These are phyloP conservation scores for Musa troglodytarum DNA, from an alignment of 176 grass and related monocot species.

Conservation along the genomic window DNA sequence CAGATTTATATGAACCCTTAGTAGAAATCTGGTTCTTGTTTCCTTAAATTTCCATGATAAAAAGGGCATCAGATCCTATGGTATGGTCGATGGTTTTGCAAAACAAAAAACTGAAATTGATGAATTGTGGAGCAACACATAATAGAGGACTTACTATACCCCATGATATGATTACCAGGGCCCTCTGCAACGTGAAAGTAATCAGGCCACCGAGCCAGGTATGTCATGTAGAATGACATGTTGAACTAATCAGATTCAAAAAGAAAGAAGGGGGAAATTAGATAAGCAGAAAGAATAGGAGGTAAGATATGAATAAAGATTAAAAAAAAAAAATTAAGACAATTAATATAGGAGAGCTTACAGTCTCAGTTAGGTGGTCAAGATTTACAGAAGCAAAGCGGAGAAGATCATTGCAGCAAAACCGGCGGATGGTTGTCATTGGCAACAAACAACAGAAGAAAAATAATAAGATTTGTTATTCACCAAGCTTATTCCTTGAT, in stretches of 20 bases:
- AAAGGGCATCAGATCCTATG: too few species aligned
- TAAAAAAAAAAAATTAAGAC: background rate
- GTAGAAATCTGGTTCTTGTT: too few species aligned
- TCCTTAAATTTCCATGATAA: too few species aligned
- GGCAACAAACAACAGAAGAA: background rate
- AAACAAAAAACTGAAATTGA: background rate
- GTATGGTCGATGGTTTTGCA: too few species aligned
- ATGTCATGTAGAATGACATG: conserved; percentile 99
- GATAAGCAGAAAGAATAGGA: background rate
- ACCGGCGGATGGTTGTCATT: conserved; percentile 94
- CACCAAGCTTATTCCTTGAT: background rate
- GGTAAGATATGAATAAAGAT: background rate
- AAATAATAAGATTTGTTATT: background rate
- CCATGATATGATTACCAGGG: conserved; percentile 75
- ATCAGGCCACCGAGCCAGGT: conserved; percentile 93
- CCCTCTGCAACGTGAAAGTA: conserved; percentile 72
- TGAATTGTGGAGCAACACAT: too few species aligned
- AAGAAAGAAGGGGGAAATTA: background rate
- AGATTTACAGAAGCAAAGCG: conserved; percentile 76
- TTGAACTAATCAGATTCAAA: conserved; percentile 51
- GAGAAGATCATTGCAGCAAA: conserved; percentile 96
- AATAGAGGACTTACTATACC: conserved; percentile 58
- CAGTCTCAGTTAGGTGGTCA: conserved; percentile 94
- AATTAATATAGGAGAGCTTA: conserved; percentile 8
- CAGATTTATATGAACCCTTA: too few species aligned